Evolutionary conservation across 2,329 filamentous ascomycete species (phyloP).

Genomic region (Claviceps pazoutovae): DNA sequence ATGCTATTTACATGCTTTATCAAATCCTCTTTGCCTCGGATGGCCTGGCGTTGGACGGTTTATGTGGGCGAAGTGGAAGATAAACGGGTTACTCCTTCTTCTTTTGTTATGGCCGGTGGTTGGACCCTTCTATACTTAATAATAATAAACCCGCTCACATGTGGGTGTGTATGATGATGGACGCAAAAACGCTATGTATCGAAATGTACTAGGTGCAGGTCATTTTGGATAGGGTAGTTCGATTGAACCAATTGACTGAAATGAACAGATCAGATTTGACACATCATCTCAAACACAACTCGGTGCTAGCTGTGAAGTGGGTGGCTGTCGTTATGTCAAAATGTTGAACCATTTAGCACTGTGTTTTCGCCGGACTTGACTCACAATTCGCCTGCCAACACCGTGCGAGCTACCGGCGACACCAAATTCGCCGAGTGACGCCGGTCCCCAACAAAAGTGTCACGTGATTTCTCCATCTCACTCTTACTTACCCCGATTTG

Average conservation of each 20-base stretch:
- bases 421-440: not conserved
- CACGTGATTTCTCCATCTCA: not conserved
- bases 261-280: not conserved
- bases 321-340: too few relatives aligned
- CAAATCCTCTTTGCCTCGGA: not conserved
- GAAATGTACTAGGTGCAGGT: not conserved
- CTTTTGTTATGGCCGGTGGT: not conserved
- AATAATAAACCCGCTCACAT: not conserved
- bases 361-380: too few relatives aligned
- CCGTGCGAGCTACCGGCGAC: too few relatives aligned
- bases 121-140: not conserved
- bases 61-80: not conserved
- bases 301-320: not conserved
- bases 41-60: conserved; percentile 5
- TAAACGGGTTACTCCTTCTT: conserved; percentile 1
- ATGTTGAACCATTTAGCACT: too few relatives aligned
- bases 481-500: not conserved
- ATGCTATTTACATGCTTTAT: conserved; percentile 7
- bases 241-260: not conserved
- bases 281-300: not conserved
- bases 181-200: not conserved
- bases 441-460: not conserved
- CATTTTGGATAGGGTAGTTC: not conserved
- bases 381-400: too few relatives aligned
- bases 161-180: conserved; percentile 1